phyloP scores from a whole-genome alignment of 78 protist species.

The Blattamonas nauphoetae region DNA sequence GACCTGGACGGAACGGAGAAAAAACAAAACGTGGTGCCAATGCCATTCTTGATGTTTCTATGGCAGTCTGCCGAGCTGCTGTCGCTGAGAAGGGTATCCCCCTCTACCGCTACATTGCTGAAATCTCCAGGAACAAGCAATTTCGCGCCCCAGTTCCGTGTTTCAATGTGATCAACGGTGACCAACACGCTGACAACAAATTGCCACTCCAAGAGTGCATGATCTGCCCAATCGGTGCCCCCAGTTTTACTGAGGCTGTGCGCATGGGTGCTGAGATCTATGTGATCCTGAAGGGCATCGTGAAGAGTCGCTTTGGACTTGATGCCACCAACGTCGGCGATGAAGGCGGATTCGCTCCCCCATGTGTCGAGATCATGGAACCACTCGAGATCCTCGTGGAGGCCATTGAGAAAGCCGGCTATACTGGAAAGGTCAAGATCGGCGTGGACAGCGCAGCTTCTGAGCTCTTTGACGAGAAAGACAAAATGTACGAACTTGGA shows the following conservation, averaged over 20 bases:
- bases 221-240: slow-evolving; percentile 78
- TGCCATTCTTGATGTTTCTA: slow-evolving; percentile 91
- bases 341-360: slow-evolving; percentile 99
- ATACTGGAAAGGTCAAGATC: slow-evolving; percentile 56
- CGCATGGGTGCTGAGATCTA: too few species aligned
- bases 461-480: slow-evolving; percentile 74
- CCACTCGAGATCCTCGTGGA: slow-evolving; percentile 73
- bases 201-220: slow-evolving; percentile 93
- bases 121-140: slow-evolving; percentile 57
- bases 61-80: slow-evolving; percentile 92
- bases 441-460: slow-evolving; percentile 77
- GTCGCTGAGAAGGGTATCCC: slow-evolving; percentile 76
- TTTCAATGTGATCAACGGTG: slow-evolving; percentile 99
- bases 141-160: slow-evolving; percentile 81
- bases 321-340: slow-evolving; percentile 86
- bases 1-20: slow-evolving; percentile 80
- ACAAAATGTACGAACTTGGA: slow-evolving; percentile 82
- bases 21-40: slow-evolving; percentile 96
- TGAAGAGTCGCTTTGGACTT: slow-evolving; percentile 40
- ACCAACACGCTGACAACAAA: slow-evolving; percentile 91
- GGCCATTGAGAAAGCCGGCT: slow-evolving; percentile 92
- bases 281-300: slow-evolving; percentile 79
- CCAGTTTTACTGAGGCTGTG: slow-evolving; percentile 77
- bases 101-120: slow-evolving; percentile 78
- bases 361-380: slow-evolving; percentile 64